Conservation (phyloP, 148 eudicot genomes). For the Silene latifolia region DNA sequence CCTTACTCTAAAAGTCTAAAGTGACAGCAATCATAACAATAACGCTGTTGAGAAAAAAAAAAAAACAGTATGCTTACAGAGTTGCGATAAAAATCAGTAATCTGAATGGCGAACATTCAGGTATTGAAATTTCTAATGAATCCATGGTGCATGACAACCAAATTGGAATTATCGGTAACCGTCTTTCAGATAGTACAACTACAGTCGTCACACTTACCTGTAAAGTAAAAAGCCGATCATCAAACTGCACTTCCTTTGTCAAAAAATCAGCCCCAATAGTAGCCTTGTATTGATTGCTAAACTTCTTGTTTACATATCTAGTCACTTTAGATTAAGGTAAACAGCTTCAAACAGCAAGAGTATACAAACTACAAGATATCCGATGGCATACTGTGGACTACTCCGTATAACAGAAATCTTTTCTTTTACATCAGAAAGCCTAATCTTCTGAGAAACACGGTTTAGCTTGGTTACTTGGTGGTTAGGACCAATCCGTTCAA, state of each 20-base stretch:
- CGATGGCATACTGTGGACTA: not conserved
- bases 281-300: constrained; percentile 94
- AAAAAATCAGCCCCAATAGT: constrained; percentile 96
- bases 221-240: constrained; percentile 89
- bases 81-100: not conserved
- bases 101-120: not conserved
- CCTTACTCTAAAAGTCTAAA: not conserved
- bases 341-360: constrained; percentile 13
- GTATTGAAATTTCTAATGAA: not conserved
- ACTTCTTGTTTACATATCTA: constrained; percentile 94
- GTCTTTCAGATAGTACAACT: not conserved
- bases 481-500: not conserved
- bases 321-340: constrained; percentile 37
- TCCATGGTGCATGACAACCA: constrained; percentile 5
- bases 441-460: not conserved
- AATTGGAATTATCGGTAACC: not conserved
- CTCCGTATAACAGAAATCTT: not conserved
- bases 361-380: not conserved
- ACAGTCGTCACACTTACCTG: constrained; percentile 47
- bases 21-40: not conserved
- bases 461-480: not conserved
- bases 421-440: not conserved
- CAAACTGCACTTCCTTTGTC: constrained; percentile 95
- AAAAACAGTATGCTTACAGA: not conserved
- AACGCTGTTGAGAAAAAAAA: too few relatives aligned